phyloP scores from a whole-genome alignment of 2,329 filamentous ascomycete species.

The Bipolaris zeicola region DNA sequence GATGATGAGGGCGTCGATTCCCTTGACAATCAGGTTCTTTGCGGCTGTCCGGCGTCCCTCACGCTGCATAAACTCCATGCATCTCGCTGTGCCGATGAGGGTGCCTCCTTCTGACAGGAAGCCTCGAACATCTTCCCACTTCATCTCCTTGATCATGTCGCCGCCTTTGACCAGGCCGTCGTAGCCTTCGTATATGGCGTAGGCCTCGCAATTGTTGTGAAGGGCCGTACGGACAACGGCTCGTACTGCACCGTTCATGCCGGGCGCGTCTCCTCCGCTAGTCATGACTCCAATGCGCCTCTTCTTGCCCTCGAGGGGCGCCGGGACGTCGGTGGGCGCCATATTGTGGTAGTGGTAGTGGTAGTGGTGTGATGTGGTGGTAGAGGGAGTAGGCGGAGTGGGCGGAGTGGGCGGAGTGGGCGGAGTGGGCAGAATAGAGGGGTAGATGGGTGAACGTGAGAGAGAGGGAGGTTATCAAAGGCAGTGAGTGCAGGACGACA shows the following conservation, averaged over 20 bases:
- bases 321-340: conserved; percentile 40
- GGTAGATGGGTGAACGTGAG: conserved; percentile 3
- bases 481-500: conserved; percentile 11
- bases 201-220: conserved; percentile 65
- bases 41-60: conserved; percentile 81
- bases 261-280: conserved; percentile 89
- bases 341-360: conserved; percentile 21
- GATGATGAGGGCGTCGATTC: conserved; percentile 95
- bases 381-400: background rate
- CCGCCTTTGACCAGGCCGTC: conserved; percentile 91
- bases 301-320: conserved; percentile 55
- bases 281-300: conserved; percentile 88
- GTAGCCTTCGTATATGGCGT: conserved; percentile 81
- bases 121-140: conserved; percentile 92
- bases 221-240: conserved; percentile 92
- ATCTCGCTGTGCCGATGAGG: conserved; percentile 91
- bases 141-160: conserved; percentile 83
- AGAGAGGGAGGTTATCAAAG: conserved; percentile 7
- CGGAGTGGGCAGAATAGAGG: conserved; percentile 3
- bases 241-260: conserved; percentile 91
- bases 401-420: background rate
- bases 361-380: conserved; percentile 5
- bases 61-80: conserved; percentile 89
- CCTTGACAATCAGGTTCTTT: conserved; percentile 90
- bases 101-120: conserved; percentile 95